Conservation (phyloP, 2,329 filamentous ascomycete species). For the Beauveria sp. region DNA sequence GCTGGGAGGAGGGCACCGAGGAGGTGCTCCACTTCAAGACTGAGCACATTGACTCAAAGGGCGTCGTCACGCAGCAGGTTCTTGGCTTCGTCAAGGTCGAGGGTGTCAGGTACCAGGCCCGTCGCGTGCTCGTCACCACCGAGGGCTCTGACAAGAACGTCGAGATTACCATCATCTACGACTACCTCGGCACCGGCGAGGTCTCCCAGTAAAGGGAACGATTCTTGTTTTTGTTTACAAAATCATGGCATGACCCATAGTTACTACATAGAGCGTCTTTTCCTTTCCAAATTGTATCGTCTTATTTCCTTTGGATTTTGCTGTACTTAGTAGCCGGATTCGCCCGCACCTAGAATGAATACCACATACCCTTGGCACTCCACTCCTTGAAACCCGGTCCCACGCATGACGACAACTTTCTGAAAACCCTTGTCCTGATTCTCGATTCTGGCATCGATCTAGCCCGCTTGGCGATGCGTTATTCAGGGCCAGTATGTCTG, state of each 20-base stretch:
- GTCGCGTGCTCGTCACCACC: slow-evolving; percentile 10
- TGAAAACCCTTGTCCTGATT: neutral
- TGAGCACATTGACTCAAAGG: slow-evolving; percentile 13
- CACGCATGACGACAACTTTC: slow-evolving; percentile 1
- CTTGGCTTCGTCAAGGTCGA: slow-evolving; percentile 7
- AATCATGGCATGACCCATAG: neutral
- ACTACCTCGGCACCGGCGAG: slow-evolving; percentile 10
- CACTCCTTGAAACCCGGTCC: slow-evolving; percentile 1
- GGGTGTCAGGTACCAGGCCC: slow-evolving; percentile 11
- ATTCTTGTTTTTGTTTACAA: neutral
- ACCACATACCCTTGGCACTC: neutral
- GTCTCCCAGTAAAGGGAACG: neutral
- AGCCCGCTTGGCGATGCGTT: neutral
- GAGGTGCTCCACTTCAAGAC: slow-evolving; percentile 14
- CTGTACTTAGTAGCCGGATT: neutral
- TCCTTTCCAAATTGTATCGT: neutral
- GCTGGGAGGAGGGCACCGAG: slow-evolving; percentile 16
- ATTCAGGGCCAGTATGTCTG: neutral
- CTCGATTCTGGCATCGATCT: slow-evolving; percentile 6
- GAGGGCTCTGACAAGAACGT: slow-evolving; percentile 9
- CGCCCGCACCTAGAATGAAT: neutral
- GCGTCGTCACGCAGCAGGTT: slow-evolving; percentile 9
- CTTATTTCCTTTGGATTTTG: neutral
- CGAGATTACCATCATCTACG: slow-evolving; percentile 10
- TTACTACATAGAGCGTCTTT: slow-evolving; percentile 1